Conservation (phyloP, 305 asterid genomes). For the Ilex paraguariensis region DNA sequence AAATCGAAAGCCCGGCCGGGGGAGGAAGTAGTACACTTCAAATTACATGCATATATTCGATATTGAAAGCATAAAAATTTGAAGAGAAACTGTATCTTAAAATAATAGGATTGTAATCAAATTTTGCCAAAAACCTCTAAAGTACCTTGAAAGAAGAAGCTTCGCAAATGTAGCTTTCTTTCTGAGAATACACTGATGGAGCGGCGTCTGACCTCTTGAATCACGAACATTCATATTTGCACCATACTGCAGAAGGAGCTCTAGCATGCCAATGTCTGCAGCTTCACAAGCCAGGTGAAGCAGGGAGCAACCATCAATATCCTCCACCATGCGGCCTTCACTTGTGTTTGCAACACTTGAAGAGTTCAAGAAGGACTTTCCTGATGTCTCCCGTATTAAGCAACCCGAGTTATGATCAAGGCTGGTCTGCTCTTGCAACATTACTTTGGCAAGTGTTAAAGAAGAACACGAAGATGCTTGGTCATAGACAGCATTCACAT, state of each 20-base stretch:
- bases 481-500: constrained; percentile 53
- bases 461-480: constrained; percentile 53
- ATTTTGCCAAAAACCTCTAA: neutral
- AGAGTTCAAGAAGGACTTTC: constrained; percentile 28
- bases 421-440: constrained; percentile 78
- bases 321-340: constrained; percentile 29
- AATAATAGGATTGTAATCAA: too few species aligned
- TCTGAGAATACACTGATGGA: constrained; percentile 67
- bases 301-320: constrained; percentile 68
- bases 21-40: neutral
- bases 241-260: constrained; percentile 90
- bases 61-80: too few species aligned
- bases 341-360: constrained; percentile 37
- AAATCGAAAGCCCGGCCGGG: neutral
- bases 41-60: too few species aligned
- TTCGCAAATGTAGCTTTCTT: constrained; percentile 60
- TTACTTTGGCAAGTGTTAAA: constrained; percentile 88
- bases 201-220: constrained; percentile 66
- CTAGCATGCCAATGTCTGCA: constrained; percentile 91
- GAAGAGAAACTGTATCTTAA: too few species aligned
- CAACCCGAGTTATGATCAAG: constrained; percentile 39
- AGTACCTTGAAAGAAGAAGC: constrained; percentile 85
- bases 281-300: constrained; percentile 95
- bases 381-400: constrained; percentile 34
- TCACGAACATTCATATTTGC: constrained; percentile 76